Evolutionary conservation across 208 protist species (phyloP), one percentile per base, ranked within the genome.

Genomic region (Trypanosoma caninum): DNA sequence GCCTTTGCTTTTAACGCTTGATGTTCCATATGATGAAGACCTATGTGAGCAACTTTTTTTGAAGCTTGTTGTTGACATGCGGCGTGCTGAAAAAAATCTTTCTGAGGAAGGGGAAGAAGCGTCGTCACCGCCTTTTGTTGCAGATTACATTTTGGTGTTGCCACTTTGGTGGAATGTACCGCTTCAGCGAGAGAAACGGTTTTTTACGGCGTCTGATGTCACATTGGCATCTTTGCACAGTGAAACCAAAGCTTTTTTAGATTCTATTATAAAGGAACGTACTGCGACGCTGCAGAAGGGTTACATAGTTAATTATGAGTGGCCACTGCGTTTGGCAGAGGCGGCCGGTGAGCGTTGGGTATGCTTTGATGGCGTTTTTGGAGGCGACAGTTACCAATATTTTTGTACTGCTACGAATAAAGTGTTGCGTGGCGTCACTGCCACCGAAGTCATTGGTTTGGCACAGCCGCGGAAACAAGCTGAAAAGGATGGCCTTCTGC

Each of bases 11-110:
- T 74, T 94, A 11, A 94, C 88, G 0, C 74, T 90, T 37, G 88
- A 94, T 62, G 88, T 94, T 4, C 88, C 88, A 1, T 94, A 94
- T 58, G 88, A 94, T 60, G 88, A 94, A 61, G 88, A 94, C 58
- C 65, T 94, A 9, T 94, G 88, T 66, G 84, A 94, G 73, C 55
- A 74, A 31, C 81, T 94, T 11, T 91, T 94, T 58, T 72, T 74
- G 42, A 94, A 92, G 64, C 73, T 94, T 1, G 72, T 78, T 25
- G 34, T 28, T 20, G 88, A 94, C 59, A 88, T 94, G 81, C 40
- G 62, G 8, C 30, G 28, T 14, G 42, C 25, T 28, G 41, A 58
- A 34, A 31, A 25, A 4, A 37, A 42, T 13, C 33, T 35, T 4
- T 22, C 4, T 8, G 22, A 11, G 9, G 23, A 5, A 20, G 18